Evolutionary conservation across 2,329 filamentous ascomycete genomes (phyloP).

Genomic region (Fusarium multiceps): DNA sequence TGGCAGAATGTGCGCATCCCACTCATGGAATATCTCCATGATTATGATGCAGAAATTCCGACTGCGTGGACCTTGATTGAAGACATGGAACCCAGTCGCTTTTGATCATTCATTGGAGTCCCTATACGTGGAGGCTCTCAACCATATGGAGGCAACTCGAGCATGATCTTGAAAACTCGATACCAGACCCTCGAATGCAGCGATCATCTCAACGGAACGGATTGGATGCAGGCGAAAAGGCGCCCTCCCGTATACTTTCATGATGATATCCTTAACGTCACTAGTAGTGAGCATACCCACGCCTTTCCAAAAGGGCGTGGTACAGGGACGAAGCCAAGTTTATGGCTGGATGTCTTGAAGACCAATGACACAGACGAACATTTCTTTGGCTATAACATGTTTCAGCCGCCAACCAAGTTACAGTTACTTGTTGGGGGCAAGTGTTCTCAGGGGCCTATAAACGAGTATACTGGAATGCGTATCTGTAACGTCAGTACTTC

Average conservation of each 20-base stretch:
- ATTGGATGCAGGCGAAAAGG: too few relatives aligned
- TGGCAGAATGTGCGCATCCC: not conserved
- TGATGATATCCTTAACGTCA: too few relatives aligned
- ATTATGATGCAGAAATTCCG: not conserved
- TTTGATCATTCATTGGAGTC: not conserved
- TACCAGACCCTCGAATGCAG: too few relatives aligned
- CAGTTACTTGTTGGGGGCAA: not conserved
- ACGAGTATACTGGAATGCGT: not conserved
- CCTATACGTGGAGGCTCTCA: not conserved
- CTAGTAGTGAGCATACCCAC: too few relatives aligned
- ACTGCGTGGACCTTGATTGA: too few relatives aligned
- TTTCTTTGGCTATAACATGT: too few relatives aligned
- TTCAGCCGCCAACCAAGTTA: too few relatives aligned
- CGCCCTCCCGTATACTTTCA: too few relatives aligned
- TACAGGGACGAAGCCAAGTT: not conserved
- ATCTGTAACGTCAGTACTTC: not conserved
- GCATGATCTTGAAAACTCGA: not conserved
- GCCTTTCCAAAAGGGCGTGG: too few relatives aligned
- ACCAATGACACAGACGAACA: not conserved
- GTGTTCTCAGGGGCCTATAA: not conserved
- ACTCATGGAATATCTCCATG: not conserved
- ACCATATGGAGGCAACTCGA: conserved; percentile 1
- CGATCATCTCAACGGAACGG: too few relatives aligned
- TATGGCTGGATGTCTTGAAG: not conserved
- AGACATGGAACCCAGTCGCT: not conserved